These are phyloP conservation scores for Wallacemonas rigidus DNA, from an alignment of 208 protist genomes.

Conservation along the genomic window DNA sequence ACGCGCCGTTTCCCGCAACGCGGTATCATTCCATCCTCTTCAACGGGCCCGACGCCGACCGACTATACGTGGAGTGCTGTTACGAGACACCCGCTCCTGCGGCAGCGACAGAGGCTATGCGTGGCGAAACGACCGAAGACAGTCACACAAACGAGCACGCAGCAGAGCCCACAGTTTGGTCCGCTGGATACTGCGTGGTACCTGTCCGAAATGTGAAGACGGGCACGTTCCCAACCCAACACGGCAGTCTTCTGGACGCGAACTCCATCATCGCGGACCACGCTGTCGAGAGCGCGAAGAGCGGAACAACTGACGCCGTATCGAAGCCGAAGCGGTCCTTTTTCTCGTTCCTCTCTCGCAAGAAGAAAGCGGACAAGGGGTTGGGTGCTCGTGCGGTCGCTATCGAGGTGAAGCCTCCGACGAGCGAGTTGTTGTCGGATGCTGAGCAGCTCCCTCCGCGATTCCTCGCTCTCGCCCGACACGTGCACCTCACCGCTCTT, in stretches of 20 bases:
- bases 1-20: slow-evolving; percentile 14
- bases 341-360: slow-evolving; percentile 20
- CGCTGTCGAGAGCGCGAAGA: background rate
- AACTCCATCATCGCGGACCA: background rate
- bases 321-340: slow-evolving; percentile 5
- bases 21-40: slow-evolving; percentile 35
- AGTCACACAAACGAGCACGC: slow-evolving; percentile 1
- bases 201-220: slow-evolving; percentile 28
- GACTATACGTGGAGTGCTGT: slow-evolving; percentile 82
- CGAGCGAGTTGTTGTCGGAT: slow-evolving; percentile 15
- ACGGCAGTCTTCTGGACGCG: slow-evolving; percentile 53
- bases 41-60: slow-evolving; percentile 37
- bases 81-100: slow-evolving; percentile 42
- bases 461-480: slow-evolving; percentile 50
- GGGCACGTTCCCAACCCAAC: slow-evolving; percentile 30
- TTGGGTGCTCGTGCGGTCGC: slow-evolving; percentile 40
- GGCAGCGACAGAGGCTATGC: background rate
- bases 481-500: slow-evolving; percentile 49
- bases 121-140: background rate
- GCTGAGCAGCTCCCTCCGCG: slow-evolving; percentile 38
- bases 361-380: slow-evolving; percentile 19
- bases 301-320: background rate
- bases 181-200: slow-evolving; percentile 65
- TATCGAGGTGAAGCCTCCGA: slow-evolving; percentile 29
- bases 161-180: slow-evolving; percentile 48